A percentile compares a stretch with the other conserved stretches of the same genome.
These are phyloP conservation scores for Candida gorgasii DNA, from an alignment of 805 yeast genomes.

Conservation along the genomic window DNA sequence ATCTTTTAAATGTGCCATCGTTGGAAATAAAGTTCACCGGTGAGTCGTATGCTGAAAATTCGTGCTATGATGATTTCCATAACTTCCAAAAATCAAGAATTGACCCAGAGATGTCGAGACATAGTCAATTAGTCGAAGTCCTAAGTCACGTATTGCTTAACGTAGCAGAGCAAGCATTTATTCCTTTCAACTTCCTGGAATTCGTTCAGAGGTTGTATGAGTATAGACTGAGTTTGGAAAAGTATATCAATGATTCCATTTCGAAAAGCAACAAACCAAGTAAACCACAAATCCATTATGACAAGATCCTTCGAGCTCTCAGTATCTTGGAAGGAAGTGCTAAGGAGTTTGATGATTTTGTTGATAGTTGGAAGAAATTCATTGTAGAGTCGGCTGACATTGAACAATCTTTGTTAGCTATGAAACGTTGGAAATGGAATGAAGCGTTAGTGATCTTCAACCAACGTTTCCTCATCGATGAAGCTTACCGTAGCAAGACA, in stretches of 20 bases:
- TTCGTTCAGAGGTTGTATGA: conserved; percentile 46
- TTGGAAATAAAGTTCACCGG: conserved; percentile 57
- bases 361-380: conserved; percentile 59
- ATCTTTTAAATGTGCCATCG: conserved; percentile 67
- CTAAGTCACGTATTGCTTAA: conserved; percentile 55
- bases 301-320: conserved; percentile 25
- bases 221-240: conserved; percentile 49
- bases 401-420: conserved; percentile 73
- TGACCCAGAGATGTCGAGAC: conserved; percentile 59
- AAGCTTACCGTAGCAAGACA: conserved; percentile 40
- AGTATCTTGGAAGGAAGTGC: conserved; percentile 35
- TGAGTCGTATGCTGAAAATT: conserved; percentile 45
- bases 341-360: conserved; percentile 53
- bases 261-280: conserved; percentile 11
- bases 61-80: conserved; percentile 67
- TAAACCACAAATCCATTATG: conserved; percentile 24
- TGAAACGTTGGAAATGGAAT: conserved; percentile 81
- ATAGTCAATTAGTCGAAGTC: conserved; percentile 55
- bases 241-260: conserved; percentile 27
- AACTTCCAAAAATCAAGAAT: conserved; percentile 46
- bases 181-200: conserved; percentile 63
- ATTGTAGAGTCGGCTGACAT: conserved; percentile 45
- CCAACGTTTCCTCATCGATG: conserved; percentile 45
- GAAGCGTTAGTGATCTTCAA: conserved; percentile 59
- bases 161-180: conserved; percentile 71